These are phyloP conservation scores for Aspergillus sp. DNA, from an alignment of 2,329 filamentous ascomycete species.

Conservation along the genomic window DNA sequence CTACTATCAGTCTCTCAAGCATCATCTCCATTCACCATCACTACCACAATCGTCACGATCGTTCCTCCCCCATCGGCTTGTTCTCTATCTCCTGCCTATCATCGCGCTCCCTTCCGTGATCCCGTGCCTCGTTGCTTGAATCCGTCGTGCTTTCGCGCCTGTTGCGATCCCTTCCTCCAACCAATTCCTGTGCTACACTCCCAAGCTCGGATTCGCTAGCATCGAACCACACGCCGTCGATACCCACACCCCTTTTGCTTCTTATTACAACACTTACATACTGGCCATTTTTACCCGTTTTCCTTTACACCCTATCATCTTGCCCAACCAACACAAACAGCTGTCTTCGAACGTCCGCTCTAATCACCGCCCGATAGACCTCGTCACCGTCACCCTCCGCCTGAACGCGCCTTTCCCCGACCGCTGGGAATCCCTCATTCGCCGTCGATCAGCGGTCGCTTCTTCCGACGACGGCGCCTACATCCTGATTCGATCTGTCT, in stretches of 20 bases:
- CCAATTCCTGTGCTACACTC: not conserved
- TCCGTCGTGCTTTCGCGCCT: not conserved
- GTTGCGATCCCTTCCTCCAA: not conserved
- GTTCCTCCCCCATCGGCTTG: too few species aligned
- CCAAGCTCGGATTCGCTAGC: not conserved
- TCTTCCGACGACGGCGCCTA: constrained; percentile 37
- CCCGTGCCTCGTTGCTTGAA: constrained; percentile 3
- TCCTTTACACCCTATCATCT: not conserved
- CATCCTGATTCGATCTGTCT: constrained; percentile 10
- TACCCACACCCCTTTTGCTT: not conserved
- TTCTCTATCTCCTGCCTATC: constrained; percentile 12
- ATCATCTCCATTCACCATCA: constrained; percentile 8
- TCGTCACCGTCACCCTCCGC: constrained; percentile 4
- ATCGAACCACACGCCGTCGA: not conserved
- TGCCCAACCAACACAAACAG: not conserved
- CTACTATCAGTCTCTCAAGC: constrained; percentile 14
- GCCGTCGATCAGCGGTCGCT: constrained; percentile 46
- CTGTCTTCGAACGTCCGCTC: not conserved
- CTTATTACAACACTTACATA: not conserved
- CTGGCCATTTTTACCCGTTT: not conserved
- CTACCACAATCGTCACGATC: not conserved
- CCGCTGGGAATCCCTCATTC: constrained; percentile 38
- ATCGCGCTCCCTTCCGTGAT: constrained; percentile 6
- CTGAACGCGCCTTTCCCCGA: constrained; percentile 28
- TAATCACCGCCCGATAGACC: constrained; percentile 7